These are phyloP conservation scores for Geotrichum phurueaensis DNA, from an alignment of 1,139 yeast genomes.

Conservation along the genomic window DNA sequence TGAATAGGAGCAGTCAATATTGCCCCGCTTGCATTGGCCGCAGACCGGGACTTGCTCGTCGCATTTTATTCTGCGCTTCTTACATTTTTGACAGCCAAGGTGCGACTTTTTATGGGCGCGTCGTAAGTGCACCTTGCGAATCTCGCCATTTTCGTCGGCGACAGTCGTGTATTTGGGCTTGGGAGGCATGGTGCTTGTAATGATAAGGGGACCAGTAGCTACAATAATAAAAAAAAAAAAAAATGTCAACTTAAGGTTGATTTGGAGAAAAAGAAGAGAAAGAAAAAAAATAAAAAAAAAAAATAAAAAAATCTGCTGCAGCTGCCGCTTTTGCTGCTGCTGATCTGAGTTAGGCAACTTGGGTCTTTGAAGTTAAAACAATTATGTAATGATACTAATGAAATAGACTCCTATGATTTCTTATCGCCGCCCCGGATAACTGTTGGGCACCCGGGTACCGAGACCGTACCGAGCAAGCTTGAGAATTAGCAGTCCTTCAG, in stretches of 20 bases:
- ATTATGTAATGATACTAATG: not conserved
- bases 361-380: not conserved
- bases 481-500: no score
- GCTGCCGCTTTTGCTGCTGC: not conserved
- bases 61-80: conserved; percentile 60
- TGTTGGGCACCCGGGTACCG: no score
- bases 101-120: conserved; percentile 55
- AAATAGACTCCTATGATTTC: no score
- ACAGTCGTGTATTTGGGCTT: not conserved
- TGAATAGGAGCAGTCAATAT: conserved; percentile 33
- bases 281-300: not conserved
- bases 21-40: conserved; percentile 55
- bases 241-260: not conserved
- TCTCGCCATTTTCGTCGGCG: conserved; percentile 1
- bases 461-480: no score
- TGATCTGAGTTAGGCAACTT: not conserved
- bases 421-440: no score
- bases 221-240: not conserved
- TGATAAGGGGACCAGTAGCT: not conserved
- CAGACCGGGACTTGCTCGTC: conserved; percentile 61
- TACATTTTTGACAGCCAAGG: conserved; percentile 58
- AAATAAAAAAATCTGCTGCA: not conserved
- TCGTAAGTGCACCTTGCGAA: conserved; percentile 38
- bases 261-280: not conserved
- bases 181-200: not conserved